phyloP scores from a whole-genome alignment of 208 protist species.

The Borovskyia barvae region DNA sequence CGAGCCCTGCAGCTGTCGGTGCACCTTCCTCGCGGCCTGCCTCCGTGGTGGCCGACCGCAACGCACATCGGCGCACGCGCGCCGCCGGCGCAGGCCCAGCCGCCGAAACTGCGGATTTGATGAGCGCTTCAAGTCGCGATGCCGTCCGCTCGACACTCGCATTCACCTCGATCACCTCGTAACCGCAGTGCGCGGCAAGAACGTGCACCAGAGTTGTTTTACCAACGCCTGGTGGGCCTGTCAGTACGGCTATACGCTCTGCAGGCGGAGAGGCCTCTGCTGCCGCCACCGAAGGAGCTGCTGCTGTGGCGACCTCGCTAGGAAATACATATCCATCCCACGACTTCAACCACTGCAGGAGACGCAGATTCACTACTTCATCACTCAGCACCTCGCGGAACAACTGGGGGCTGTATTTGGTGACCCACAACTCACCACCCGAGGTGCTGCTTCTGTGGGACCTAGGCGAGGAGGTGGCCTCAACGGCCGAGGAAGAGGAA shows the following conservation, averaged over 20 bases:
- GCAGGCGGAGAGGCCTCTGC: conserved; percentile 28
- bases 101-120: conserved; percentile 56
- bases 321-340: conserved; percentile 80
- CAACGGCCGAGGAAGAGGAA: not conserved
- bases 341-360: conserved; percentile 82
- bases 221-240: conserved; percentile 93
- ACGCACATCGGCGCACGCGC: conserved; percentile 6
- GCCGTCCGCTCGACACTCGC: conserved; percentile 90
- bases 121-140: conserved; percentile 60
- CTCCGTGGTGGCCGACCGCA: too few relatives aligned
- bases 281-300: not conserved
- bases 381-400: conserved; percentile 87
- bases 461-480: not conserved
- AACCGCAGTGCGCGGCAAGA: conserved; percentile 91
- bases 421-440: conserved; percentile 56
- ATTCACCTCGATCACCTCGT: conserved; percentile 95
- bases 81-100: conserved; percentile 23
- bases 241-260: conserved; percentile 78
- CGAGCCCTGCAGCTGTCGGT: not conserved
- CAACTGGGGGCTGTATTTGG: conserved; percentile 63
- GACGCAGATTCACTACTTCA: conserved; percentile 67
- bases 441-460: not conserved
- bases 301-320: not conserved
- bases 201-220: conserved; percentile 97
- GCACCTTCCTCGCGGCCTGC: too few relatives aligned